Conservation (phyloP, 108 stramenopile species). For the Mayamaea pseudoterrestris region DNA sequence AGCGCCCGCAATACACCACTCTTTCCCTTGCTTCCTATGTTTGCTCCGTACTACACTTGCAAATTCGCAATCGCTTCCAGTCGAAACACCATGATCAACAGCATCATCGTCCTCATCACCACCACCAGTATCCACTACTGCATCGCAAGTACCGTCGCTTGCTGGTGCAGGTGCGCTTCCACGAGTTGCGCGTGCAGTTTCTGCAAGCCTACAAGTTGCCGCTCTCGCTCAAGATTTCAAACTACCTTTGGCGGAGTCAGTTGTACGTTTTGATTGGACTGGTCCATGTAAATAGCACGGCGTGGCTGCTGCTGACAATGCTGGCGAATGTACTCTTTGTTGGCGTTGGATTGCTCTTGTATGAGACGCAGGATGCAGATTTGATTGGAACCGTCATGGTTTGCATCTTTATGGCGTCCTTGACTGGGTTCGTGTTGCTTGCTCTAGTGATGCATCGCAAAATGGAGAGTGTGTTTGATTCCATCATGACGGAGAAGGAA, state of each 20-base stretch:
- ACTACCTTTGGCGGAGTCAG: slow-evolving; percentile 63
- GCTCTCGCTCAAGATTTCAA: slow-evolving; percentile 57
- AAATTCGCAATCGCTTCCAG: neutral
- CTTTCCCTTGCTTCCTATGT: too few species aligned
- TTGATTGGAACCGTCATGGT: slow-evolving; percentile 19
- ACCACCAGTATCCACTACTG: slow-evolving; percentile 16
- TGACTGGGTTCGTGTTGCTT: slow-evolving; percentile 25
- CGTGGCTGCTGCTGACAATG: slow-evolving; percentile 67
- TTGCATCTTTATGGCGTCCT: slow-evolving; percentile 20
- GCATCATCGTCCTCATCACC: too few species aligned
- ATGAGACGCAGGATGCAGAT: slow-evolving; percentile 11
- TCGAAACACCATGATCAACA: neutral
- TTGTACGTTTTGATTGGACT: slow-evolving; percentile 41
- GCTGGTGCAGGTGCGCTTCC: slow-evolving; percentile 69
- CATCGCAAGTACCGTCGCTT: slow-evolving; percentile 29
- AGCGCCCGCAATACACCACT: neutral
- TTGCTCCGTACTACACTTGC: too few species aligned
- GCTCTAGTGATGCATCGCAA: slow-evolving; percentile 21
- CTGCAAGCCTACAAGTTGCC: slow-evolving; percentile 62
- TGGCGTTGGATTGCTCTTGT: slow-evolving; percentile 38
- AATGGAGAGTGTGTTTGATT: slow-evolving; percentile 24
- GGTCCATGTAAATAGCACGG: slow-evolving; percentile 55
- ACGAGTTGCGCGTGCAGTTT: slow-evolving; percentile 74
- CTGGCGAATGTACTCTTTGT: slow-evolving; percentile 53
- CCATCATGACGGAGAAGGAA: slow-evolving; percentile 19